Conservation (phyloP, 768 basidiomycete genomes). For the Pleurotus tuber-regium region DNA sequence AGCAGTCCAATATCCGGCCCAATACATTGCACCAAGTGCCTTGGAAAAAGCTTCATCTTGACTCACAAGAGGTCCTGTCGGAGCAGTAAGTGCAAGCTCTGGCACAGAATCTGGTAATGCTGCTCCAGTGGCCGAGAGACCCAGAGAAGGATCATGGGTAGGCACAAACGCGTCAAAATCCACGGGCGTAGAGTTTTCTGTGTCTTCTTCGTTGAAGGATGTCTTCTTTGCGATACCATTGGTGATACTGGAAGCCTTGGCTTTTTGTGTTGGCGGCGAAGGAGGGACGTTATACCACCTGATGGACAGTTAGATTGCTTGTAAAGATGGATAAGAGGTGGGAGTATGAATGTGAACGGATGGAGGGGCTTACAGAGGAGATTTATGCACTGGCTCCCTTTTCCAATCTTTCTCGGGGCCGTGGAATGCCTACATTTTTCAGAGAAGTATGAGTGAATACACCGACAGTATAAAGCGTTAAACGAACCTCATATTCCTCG, state of each 20-base stretch:
- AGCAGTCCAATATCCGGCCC: constrained; percentile 87
- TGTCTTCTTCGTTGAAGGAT: constrained; percentile 35
- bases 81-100: constrained; percentile 29
- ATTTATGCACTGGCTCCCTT: constrained; percentile 62
- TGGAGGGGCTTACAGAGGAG: constrained; percentile 58
- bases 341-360: not conserved
- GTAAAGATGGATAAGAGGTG: constrained; percentile 5
- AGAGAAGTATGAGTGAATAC: constrained; percentile 3
- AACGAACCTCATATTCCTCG: constrained; percentile 70
- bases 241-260: constrained; percentile 18
- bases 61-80: constrained; percentile 40
- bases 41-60: constrained; percentile 77
- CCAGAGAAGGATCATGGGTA: constrained; percentile 62
- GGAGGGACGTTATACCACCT: constrained; percentile 81
- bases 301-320: not conserved
- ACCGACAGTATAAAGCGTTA: too few relatives aligned
- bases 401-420: constrained; percentile 76
- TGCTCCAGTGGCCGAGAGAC: constrained; percentile 20
- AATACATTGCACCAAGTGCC: constrained; percentile 79
- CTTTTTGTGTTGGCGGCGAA: constrained; percentile 19
- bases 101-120: constrained; percentile 22
- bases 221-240: constrained; percentile 9
- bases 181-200: constrained; percentile 46
- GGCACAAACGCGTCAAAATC: constrained; percentile 74
- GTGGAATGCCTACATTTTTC: constrained; percentile 49